Conservation (phyloP, 2,329 filamentous ascomycete genomes). For the Epichloe festucae region DNA sequence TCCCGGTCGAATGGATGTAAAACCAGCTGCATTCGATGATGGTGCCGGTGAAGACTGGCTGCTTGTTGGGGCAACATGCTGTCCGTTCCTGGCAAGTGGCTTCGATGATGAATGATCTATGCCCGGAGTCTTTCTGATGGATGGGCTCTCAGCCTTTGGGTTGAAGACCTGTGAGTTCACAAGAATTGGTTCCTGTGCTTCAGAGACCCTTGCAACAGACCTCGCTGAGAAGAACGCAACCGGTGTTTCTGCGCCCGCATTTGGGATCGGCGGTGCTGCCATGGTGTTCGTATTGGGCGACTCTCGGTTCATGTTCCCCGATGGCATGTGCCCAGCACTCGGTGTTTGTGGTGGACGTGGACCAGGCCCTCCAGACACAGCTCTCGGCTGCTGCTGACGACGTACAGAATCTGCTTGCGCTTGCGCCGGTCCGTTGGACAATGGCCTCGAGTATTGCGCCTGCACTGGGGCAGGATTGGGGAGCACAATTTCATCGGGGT, state of each 20-base stretch:
- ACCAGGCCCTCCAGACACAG: conserved; percentile 8
- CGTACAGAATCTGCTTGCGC: conserved; percentile 6
- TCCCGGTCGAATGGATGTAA: conserved; percentile 18
- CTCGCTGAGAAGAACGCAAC: conserved; percentile 7
- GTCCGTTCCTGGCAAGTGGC: conserved; percentile 48
- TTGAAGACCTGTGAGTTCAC: conserved; percentile 45
- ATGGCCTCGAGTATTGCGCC: conserved; percentile 9
- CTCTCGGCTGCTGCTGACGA: conserved; percentile 5
- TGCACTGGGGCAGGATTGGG: conserved; percentile 17
- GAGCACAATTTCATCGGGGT: conserved; percentile 65
- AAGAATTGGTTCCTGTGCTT: conserved; percentile 19
- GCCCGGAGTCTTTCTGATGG: conserved; percentile 78
- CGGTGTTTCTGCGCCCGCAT: conserved; percentile 12
- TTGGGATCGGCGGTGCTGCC: conserved; percentile 34
- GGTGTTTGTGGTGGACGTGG: conserved; percentile 22
- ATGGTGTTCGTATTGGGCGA: conserved; percentile 1
- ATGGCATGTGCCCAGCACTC: conserved; percentile 14
- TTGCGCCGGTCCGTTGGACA: conserved; percentile 12
- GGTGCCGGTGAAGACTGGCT: conserved; percentile 14
- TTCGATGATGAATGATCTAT: conserved; percentile 70
- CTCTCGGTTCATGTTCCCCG: conserved; percentile 12
- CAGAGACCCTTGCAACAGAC: conserved; percentile 17
- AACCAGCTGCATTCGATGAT: conserved; percentile 13
- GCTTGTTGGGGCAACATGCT: conserved; percentile 35
- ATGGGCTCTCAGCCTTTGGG: conserved; percentile 64